Conservation (phyloP, 2,329 filamentous ascomycete species). For the Sphaerulina vaccinii region DNA sequence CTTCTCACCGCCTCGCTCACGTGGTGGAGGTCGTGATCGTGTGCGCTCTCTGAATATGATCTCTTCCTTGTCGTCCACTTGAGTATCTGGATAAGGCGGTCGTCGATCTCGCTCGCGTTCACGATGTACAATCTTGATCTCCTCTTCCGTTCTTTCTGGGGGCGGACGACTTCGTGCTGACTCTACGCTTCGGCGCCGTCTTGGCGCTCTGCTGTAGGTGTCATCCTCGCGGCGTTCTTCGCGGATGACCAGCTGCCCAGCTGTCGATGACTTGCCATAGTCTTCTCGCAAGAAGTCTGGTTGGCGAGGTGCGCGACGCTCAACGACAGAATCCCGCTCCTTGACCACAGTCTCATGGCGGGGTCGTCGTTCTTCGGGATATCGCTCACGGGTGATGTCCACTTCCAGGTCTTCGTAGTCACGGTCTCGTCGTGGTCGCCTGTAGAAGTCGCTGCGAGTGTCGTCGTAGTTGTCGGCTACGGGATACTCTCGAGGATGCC, state of each 20-base stretch:
- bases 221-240: slow-evolving; percentile 41
- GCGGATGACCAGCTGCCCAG: slow-evolving; percentile 49
- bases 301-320: slow-evolving; percentile 42
- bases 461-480: slow-evolving; percentile 49
- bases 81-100: slow-evolving; percentile 32
- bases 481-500: slow-evolving; percentile 31
- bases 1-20: slow-evolving; percentile 31
- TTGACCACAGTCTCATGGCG: slow-evolving; percentile 31
- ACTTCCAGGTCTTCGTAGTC: slow-evolving; percentile 53
- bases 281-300: slow-evolving; percentile 54
- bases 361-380: slow-evolving; percentile 27
- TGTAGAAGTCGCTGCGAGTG: slow-evolving; percentile 42
- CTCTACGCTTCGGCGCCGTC: slow-evolving; percentile 30
- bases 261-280: slow-evolving; percentile 44
- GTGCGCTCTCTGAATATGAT: slow-evolving; percentile 42
- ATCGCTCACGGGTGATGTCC: slow-evolving; percentile 42
- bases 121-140: slow-evolving; percentile 43
- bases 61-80: slow-evolving; percentile 38
- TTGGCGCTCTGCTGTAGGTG: slow-evolving; percentile 32
- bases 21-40: slow-evolving; percentile 36
- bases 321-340: slow-evolving; percentile 36
- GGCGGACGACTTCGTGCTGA: slow-evolving; percentile 31
- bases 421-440: slow-evolving; percentile 40
- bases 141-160: slow-evolving; percentile 40
- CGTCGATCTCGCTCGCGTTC: slow-evolving; percentile 30